Conservation (phyloP, 768 basidiomycete species). For the Exidia glandulosa region DNA sequence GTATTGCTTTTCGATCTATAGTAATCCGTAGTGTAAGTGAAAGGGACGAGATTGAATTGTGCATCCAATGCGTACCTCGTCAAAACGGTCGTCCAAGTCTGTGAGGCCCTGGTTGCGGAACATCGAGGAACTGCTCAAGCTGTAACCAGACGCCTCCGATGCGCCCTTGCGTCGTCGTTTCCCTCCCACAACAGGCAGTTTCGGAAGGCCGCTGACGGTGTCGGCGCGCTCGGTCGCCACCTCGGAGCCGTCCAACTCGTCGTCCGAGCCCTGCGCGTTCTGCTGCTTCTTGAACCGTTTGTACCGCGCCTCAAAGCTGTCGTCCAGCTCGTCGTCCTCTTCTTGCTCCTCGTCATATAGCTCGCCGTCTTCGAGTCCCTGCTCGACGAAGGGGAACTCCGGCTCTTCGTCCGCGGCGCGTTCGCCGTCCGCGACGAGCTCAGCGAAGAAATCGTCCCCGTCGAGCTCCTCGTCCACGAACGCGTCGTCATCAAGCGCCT, state of each 20-base stretch:
- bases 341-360: slow-evolving; percentile 28
- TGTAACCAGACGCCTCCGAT: slow-evolving; percentile 86
- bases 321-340: slow-evolving; percentile 26
- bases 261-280: slow-evolving; percentile 26
- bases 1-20: slow-evolving; percentile 72
- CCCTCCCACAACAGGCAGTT: slow-evolving; percentile 69
- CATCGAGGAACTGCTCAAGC: slow-evolving; percentile 97
- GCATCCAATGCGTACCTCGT: slow-evolving; percentile 48
- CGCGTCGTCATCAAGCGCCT: slow-evolving; percentile 92
- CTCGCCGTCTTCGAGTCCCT: slow-evolving; percentile 17
- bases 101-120: slow-evolving; percentile 82
- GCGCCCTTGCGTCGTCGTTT: slow-evolving; percentile 58
- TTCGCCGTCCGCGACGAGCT: slow-evolving; percentile 65
- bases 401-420: slow-evolving; percentile 46
- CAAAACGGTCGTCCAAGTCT: slow-evolving; percentile 86
- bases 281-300: slow-evolving; percentile 60
- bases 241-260: slow-evolving; percentile 34
- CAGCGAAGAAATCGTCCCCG: slow-evolving; percentile 60
- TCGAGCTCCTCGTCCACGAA: slow-evolving; percentile 72
- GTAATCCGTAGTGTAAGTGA: slow-evolving; percentile 24
- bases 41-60: not conserved
- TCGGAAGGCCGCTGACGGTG: slow-evolving; percentile 66
- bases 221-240: slow-evolving; percentile 58
- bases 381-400: slow-evolving; percentile 58
- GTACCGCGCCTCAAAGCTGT: slow-evolving; percentile 71